phyloP scores from a whole-genome alignment of 352 stramenopile species.

The Globisporangium paroecandrum region DNA sequence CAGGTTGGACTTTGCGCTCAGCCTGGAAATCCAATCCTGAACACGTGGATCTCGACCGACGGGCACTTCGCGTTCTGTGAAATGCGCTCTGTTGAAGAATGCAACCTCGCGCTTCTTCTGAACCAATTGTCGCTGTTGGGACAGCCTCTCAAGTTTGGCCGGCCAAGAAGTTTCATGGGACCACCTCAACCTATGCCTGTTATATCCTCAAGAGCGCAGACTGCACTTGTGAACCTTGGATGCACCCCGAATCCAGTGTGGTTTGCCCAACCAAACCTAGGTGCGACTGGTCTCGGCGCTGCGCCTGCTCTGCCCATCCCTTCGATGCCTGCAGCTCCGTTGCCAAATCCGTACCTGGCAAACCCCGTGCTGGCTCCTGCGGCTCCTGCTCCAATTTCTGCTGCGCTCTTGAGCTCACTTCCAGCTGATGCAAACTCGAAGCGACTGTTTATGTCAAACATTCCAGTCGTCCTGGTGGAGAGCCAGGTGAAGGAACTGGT shows the following conservation, averaged over 20 bases:
- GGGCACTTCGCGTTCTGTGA: slow-evolving; percentile 87
- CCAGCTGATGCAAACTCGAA: slow-evolving; percentile 26
- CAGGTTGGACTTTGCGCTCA: slow-evolving; percentile 77
- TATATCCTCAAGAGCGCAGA: slow-evolving; percentile 67
- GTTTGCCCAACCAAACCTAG: slow-evolving; percentile 47
- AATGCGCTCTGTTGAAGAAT: slow-evolving; percentile 85
- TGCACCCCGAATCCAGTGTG: slow-evolving; percentile 78
- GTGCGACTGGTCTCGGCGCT: slow-evolving; percentile 10
- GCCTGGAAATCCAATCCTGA: slow-evolving; percentile 78
- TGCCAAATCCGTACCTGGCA: background rate
- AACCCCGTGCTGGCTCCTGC: background rate
- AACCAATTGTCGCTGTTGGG: slow-evolving; percentile 79
- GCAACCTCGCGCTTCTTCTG: slow-evolving; percentile 78
- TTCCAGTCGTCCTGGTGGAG: slow-evolving; percentile 69
- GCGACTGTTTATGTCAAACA: slow-evolving; percentile 79
- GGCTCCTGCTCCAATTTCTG: background rate
- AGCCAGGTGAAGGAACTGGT: slow-evolving; percentile 83
- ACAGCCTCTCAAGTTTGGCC: slow-evolving; percentile 84
- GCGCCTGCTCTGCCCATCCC: slow-evolving; percentile 9
- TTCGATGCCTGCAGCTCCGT: background rate
- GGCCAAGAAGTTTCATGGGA: slow-evolving; percentile 78
- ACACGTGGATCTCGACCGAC: slow-evolving; percentile 84
- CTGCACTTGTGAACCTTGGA: slow-evolving; percentile 73
- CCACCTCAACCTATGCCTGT: slow-evolving; percentile 74
- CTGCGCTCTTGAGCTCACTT: slow-evolving; percentile 9